Evolutionary conservation across 1,284 basidiomycete genomes (phyloP).

Genomic region (Peniophora sp.): DNA sequence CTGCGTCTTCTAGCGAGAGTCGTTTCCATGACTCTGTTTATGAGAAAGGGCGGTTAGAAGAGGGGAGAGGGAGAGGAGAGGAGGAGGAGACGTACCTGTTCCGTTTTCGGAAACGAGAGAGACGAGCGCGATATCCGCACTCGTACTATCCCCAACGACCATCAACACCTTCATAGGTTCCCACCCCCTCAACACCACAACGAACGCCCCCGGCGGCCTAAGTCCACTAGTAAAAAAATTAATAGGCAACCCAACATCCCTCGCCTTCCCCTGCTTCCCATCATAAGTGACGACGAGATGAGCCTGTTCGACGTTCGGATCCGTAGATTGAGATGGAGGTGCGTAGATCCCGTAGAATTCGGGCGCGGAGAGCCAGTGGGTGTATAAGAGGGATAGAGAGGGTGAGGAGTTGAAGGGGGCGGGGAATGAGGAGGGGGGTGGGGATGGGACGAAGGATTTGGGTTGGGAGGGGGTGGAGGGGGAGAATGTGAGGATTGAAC

Average conservation of each 20-base stretch:
- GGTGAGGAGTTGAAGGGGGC: slow-evolving; percentile 34
- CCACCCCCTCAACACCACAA: slow-evolving; percentile 57
- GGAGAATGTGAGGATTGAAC: slow-evolving; percentile 66
- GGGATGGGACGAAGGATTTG: slow-evolving; percentile 52
- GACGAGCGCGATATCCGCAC: slow-evolving; percentile 70
- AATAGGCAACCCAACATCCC: slow-evolving; percentile 44
- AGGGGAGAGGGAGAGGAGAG: too few species aligned
- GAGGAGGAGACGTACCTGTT: neutral
- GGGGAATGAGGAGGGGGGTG: slow-evolving; percentile 42
- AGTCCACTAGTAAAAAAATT: slow-evolving; percentile 41
- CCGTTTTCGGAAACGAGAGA: slow-evolving; percentile 29
- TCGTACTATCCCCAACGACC: slow-evolving; percentile 66
- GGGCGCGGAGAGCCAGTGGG: slow-evolving; percentile 68
- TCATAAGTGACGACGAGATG: slow-evolving; percentile 62
- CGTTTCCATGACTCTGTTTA: slow-evolving; percentile 50
- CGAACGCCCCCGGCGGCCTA: slow-evolving; percentile 47
- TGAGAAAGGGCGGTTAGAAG: too few species aligned
- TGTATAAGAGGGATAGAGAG: slow-evolving; percentile 43
- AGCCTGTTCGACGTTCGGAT: slow-evolving; percentile 39
- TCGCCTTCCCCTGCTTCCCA: slow-evolving; percentile 38
- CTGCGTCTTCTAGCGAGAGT: slow-evolving; percentile 68
- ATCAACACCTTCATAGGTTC: slow-evolving; percentile 52
- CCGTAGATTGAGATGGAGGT: slow-evolving; percentile 26
- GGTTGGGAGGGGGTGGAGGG: slow-evolving; percentile 45
- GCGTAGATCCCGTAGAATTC: slow-evolving; percentile 68